Conservation (phyloP, 1,139 yeast genomes). For the Lodderomyces orthopsilosis region DNA sequence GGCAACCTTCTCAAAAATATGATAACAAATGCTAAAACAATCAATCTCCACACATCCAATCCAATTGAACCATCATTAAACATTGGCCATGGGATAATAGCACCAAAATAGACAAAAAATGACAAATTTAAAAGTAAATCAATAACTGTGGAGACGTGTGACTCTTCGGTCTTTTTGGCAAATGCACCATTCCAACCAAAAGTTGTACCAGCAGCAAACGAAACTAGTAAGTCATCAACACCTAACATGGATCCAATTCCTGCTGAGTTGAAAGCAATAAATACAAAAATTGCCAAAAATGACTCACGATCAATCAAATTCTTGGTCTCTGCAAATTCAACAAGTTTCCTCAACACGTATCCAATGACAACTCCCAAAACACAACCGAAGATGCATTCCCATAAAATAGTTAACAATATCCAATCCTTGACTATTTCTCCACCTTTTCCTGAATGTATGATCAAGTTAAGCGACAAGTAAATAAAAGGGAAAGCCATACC, state of each 20-base stretch:
- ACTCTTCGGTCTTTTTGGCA: constrained; percentile 81
- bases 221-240: constrained; percentile 85
- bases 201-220: constrained; percentile 95
- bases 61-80: constrained; percentile 70
- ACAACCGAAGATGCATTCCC: constrained; percentile 87
- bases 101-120: constrained; percentile 90
- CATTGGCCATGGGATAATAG: constrained; percentile 89
- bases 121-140: constrained; percentile 82
- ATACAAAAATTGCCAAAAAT: constrained; percentile 84
- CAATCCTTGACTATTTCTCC: constrained; percentile 78
- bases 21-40: constrained; percentile 77
- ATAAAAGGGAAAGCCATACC: constrained; percentile 98
- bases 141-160: constrained; percentile 90
- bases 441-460: constrained; percentile 63
- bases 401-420: constrained; percentile 75
- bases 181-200: constrained; percentile 98
- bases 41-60: constrained; percentile 78
- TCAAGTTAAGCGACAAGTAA: constrained; percentile 66
- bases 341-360: constrained; percentile 67
- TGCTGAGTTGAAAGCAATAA: constrained; percentile 82
- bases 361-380: constrained; percentile 77
- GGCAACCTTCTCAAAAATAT: constrained; percentile 86
- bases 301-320: constrained; percentile 90
- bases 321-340: constrained; percentile 72
- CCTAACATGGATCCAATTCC: constrained; percentile 94